Base-by-base conservation (phyloP, 805 yeast genomes). In the Teunomyces gatunensis region DNA sequence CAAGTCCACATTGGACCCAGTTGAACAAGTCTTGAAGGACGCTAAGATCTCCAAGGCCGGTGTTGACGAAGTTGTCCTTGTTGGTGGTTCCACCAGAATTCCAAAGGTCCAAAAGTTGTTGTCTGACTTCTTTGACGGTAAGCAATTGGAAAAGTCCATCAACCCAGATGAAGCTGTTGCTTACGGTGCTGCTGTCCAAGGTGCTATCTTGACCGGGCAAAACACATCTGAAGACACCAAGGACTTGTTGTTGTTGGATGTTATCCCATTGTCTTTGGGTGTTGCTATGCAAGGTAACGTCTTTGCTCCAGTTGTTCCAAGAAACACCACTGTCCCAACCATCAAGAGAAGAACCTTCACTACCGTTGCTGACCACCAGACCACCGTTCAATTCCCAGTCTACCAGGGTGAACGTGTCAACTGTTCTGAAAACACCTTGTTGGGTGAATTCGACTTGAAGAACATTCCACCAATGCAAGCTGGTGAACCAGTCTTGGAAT, bases 91-190 rank as follows among this genome's bases (percentile, higher is more conserved):
- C 56, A 73, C 78, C 69, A 73, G 78, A 72, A 72, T 73, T 67
- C 78, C 78, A 66, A 73, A 73, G 68, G 72, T 73, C 63, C 78
- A 73, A 61, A 73, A 73, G 64, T 71, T 73, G 64, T 71, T 73
- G 63, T 72, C 77, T 53, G 78, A 72, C 68, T 73, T 71, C 73
- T 73, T 73, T 56, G 76, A 73, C 51, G 78, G 78, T 68, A 73
- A 73, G 66, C 75, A 71, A 63, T 71, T 72, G 60, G 76, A 73
- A 64, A 73, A 71, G 65, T 71, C 76, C 48, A 73, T 73, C 56
- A 73, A 73, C 75, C 77, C 77, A 47, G 77, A 73, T 68, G 77
- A 73, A 65, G 77, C 77, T 62, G 77, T 73, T 61, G 77, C 77
- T 55, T 73, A 72, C 68, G 77, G 77, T 71, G 77, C 77, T 54